These are phyloP conservation scores for Chionographis japonica DNA, from an alignment of 106 monocot species.

Conservation along the genomic window DNA sequence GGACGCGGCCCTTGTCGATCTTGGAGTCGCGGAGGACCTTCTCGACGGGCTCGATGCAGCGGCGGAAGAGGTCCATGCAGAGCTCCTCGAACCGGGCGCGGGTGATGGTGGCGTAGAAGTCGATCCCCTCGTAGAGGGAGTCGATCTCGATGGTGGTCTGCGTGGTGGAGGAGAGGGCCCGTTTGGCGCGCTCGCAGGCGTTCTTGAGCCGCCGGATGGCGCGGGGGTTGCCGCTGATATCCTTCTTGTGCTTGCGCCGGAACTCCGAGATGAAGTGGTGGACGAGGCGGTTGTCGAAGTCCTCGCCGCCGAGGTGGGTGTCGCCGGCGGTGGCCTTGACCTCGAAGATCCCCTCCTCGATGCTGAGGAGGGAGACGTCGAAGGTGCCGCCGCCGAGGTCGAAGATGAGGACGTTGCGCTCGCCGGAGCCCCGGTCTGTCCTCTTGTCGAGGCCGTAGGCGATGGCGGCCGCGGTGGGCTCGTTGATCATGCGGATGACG, in stretches of 20 bases:
- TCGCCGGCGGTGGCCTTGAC: too few species aligned
- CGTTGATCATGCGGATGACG: conserved; percentile 24
- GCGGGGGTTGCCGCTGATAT: too few species aligned
- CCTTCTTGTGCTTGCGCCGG: too few species aligned
- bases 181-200: conserved; percentile 23
- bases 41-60: conserved; percentile 22
- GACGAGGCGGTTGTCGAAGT: too few species aligned
- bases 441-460: conserved; percentile 24
- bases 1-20: conserved; percentile 18
- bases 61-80: conserved; percentile 16
- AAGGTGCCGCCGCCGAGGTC: too few species aligned
- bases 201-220: too few species aligned
- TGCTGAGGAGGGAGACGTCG: too few species aligned
- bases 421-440: too few species aligned
- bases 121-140: conserved; percentile 16
- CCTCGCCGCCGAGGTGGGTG: too few species aligned
- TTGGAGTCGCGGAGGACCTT: conserved; percentile 19
- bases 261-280: too few species aligned
- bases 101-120: conserved; percentile 18
- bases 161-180: conserved; percentile 16
- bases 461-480: conserved; percentile 23
- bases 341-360: too few species aligned
- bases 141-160: conserved; percentile 22
- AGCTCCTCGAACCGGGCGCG: conserved; percentile 20
- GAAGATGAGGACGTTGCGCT: too few species aligned